phyloP scores from a whole-genome alignment of 2,329 filamentous ascomycete genomes.

The Phaeosphaeria sp. region DNA sequence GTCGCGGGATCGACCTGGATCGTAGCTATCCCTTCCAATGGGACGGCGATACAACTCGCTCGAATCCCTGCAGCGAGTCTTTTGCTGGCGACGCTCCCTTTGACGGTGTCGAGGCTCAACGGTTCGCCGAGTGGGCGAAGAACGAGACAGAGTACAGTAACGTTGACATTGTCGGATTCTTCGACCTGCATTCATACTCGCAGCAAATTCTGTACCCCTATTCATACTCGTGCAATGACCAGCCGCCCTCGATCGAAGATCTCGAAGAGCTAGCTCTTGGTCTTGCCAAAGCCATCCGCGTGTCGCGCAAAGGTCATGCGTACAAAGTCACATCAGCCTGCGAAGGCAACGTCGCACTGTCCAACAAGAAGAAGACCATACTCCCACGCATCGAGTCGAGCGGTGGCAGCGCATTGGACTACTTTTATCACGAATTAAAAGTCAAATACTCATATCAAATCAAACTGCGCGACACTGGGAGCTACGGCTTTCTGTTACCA shows the following conservation, averaged over 20 bases:
- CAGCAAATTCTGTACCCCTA: constrained; percentile 95
- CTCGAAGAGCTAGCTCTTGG: constrained; percentile 89
- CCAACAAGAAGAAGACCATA: constrained; percentile 38
- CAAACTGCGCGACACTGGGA: constrained; percentile 91
- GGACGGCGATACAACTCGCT: constrained; percentile 68
- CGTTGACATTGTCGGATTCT: constrained; percentile 78
- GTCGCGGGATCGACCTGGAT: constrained; percentile 87
- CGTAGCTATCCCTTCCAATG: constrained; percentile 86
- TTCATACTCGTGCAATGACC: constrained; percentile 78
- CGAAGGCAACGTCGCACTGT: constrained; percentile 70
- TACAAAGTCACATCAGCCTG: constrained; percentile 80
- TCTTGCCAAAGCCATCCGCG: constrained; percentile 84
- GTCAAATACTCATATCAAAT: constrained; percentile 91
- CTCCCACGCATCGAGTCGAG: constrained; percentile 71
- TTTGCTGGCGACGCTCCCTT: constrained; percentile 86
- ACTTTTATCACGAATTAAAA: constrained; percentile 88
- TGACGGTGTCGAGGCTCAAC: constrained; percentile 78
- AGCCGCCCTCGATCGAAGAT: constrained; percentile 88
- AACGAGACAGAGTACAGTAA: constrained; percentile 76
- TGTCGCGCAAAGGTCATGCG: constrained; percentile 75
- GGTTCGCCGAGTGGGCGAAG: constrained; percentile 80
- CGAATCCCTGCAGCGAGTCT: constrained; percentile 88
- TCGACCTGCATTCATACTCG: constrained; percentile 94
- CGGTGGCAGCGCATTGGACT: constrained; percentile 89
- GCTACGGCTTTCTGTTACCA: constrained; percentile 91